Evolutionary conservation across 495 filamentous ascomycete species (phyloP), one percentile per base, ranked within the genome.

Genomic region (Lasiosphaeria ovina): DNA sequence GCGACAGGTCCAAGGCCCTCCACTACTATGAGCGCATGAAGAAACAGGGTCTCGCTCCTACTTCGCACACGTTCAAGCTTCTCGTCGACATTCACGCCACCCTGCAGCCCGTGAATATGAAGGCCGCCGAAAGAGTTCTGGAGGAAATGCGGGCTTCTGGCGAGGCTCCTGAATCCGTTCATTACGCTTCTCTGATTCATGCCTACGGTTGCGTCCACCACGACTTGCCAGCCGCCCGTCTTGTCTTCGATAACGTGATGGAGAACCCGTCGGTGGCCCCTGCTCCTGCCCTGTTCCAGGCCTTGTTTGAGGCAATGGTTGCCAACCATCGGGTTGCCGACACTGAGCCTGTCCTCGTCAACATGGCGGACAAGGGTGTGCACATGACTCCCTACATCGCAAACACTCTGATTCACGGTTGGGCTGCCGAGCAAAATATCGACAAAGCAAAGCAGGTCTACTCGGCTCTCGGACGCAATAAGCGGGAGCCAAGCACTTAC

Each of bases 341-440:
- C 44, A 93, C 91, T 3, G 86, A 91, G 62, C 72, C 80, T 3
- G 69, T 96, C 48, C 85, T 97, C 24, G 74, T 77, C 24, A 78
- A 88, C 55, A 98, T 98, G 94, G 74, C 76, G 24, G 63, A 74
- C 17, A 83, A 82, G 54, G 76, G 84, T 49, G 86, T 98, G 10
- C 89, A 90, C 57, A 86, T 97, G 82, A 98, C 95, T 4, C 89
- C 94, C 2, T 98, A 98, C 76, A 98, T 98, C 65, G 94, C 95
- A 66, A 98, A 98, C 79, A 96, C 92, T 1, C 85, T 98, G n/a
- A 98, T 98, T 70, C 92, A 98, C 66, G 94, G 94, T 61, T 98
- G 94, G 94, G 92, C 95, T 40, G 78, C 84, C 35, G 90, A 90
- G 72, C 89, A 88, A 73, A 83, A 92, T 57, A 90, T 98, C 33